phyloP scores from a whole-genome alignment of 1,284 basidiomycete genomes.

The Prillingera fragicola region DNA sequence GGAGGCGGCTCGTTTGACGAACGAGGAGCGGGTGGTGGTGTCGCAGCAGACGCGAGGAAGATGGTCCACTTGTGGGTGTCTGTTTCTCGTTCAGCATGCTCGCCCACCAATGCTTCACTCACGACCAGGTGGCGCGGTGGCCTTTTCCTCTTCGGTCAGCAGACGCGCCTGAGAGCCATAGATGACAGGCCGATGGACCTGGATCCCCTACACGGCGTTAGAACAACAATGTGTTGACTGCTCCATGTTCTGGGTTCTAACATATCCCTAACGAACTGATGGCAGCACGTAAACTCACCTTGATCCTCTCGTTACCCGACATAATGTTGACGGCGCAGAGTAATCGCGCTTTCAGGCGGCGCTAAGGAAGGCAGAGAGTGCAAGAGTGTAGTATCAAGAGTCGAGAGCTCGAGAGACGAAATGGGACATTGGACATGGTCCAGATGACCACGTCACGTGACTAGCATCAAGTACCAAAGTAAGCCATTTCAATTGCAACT shows the following conservation, averaged over 20 bases:
- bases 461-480: no score
- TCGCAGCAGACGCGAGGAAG: constrained; percentile 65
- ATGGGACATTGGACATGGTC: no score
- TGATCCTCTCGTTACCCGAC: constrained; percentile 29
- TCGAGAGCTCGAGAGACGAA: no score
- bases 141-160: constrained; percentile 64
- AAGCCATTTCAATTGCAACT: no score
- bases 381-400: no score
- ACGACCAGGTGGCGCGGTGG: constrained; percentile 38
- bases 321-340: constrained; percentile 5
- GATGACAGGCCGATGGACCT: constrained; percentile 83
- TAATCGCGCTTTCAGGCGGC: no score
- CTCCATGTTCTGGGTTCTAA: no score
- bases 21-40: constrained; percentile 48
- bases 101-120: constrained; percentile 11
- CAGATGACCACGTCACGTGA: no score
- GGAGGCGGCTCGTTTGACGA: constrained; percentile 20
- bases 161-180: constrained; percentile 93
- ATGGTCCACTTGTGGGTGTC: constrained; percentile 98
- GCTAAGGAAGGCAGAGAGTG: no score
- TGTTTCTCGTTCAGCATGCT: constrained; percentile 52
- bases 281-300: no score
- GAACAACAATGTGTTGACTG: neutral
- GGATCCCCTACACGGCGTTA: constrained; percentile 62
- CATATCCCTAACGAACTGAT: no score